Base-by-base conservation (phyloP, 306 rosid genomes). In the Ormosia emarginata region DNA sequence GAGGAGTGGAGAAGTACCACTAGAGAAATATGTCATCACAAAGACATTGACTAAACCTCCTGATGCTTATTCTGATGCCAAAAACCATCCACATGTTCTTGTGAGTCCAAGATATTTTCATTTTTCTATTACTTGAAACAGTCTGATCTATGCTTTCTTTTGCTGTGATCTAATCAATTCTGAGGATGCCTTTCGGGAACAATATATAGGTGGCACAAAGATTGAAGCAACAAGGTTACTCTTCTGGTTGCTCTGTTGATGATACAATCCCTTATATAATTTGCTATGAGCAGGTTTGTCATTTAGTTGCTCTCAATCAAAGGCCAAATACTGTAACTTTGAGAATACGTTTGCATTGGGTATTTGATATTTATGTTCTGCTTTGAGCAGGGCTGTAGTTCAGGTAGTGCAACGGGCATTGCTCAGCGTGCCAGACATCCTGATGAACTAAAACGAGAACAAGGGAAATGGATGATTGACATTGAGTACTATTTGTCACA, bases 371-470 rank as follows among this genome's bases (percentile, higher is more conserved):
- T 84, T 64, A 33, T 67, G 76, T 87, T 79, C 52, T 64, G 24
- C 58, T 58, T 76, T 85, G 83, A 74, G 52, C 85, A 95, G 99
- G 99, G 94, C 39, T 65, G 88, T 72, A 86, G 81, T 89, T 88
- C 94, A 40, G 90, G 87, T 77, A 80, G 90, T 75, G 87, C 90
- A 41, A 70, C 74, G 0, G 94, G 92, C 68, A 84, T 95, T 79
- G 99, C 99, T 71, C 98, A 87, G 63, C 98, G 99, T 76, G 99
- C 99, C 72, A 88, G 99, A 79, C 95, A 95, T 85, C 97, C 99
- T n/a, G 99, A 95, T 78, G 99, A 95, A 84, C 80, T 95, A 44
- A 94, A 90, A 87, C 93, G n/a, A 74, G 97, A 90, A 82, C 94
- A 93, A 66, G 99, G 94, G 85, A 89, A 90, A 82, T 95, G 99